Percentiles rank a stretch among this genome's conserved stretches.
Evolutionary conservation across 2,329 filamentous ascomycete species (phyloP).

Genomic region (Penicillium brasilianum): DNA sequence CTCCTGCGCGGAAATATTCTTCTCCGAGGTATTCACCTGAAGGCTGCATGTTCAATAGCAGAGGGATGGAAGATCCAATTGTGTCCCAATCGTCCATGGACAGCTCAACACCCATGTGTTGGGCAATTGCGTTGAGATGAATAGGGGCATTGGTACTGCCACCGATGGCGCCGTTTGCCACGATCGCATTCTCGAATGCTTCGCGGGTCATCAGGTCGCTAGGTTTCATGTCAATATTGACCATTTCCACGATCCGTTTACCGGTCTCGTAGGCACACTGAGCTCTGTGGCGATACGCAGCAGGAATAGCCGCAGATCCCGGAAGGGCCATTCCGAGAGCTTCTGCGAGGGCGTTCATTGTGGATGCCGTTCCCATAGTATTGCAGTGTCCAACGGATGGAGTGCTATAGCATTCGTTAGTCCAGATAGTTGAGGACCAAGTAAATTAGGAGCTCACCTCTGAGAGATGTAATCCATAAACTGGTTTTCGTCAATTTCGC

Average conservation of each 20-base stretch:
- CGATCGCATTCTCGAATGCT: slow-evolving; percentile 63
- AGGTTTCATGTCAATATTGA: slow-evolving; percentile 55
- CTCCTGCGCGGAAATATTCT: slow-evolving; percentile 61
- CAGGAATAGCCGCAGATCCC: slow-evolving; percentile 58
- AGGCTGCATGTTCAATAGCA: slow-evolving; percentile 61
- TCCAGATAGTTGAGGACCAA: slow-evolving; percentile 2
- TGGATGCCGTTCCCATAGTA: slow-evolving; percentile 60
- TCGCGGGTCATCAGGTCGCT: slow-evolving; percentile 61
- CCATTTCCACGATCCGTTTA: slow-evolving; percentile 57
- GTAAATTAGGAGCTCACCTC: slow-evolving; percentile 36
- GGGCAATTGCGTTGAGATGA: slow-evolving; percentile 60
- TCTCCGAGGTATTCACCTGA: slow-evolving; percentile 59
- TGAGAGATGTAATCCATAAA: slow-evolving; percentile 54
- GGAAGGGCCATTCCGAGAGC: slow-evolving; percentile 60
- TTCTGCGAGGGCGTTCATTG: slow-evolving; percentile 60
- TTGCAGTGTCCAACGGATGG: slow-evolving; percentile 58
- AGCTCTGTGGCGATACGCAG: slow-evolving; percentile 54
- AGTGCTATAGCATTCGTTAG: slow-evolving; percentile 36
- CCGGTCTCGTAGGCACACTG: slow-evolving; percentile 58
- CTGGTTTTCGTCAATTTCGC: slow-evolving; percentile 52
- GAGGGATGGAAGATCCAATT: slow-evolving; percentile 56
- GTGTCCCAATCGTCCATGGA: slow-evolving; percentile 60
- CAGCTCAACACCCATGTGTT: slow-evolving; percentile 58
- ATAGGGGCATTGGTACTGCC: slow-evolving; percentile 64
- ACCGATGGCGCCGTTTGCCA: slow-evolving; percentile 60